Conservation (phyloP, 2,329 filamentous ascomycete species). For the Chaetoscypha palmicola region DNA sequence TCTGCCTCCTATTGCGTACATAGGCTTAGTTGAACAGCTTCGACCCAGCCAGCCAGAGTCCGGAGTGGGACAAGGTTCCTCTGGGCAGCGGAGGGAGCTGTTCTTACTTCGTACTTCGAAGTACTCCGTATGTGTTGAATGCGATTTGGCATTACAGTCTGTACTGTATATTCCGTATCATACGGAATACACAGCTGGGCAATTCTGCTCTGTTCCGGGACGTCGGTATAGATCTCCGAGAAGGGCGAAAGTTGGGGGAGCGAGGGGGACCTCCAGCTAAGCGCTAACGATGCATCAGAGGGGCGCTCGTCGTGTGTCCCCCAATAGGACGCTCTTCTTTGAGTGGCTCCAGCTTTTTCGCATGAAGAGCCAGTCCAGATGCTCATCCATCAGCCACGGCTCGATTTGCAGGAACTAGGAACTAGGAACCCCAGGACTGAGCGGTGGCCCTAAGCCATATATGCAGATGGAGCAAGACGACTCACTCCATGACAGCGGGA, state of each 20-base stretch:
- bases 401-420: too few relatives aligned
- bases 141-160: too few relatives aligned
- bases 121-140: too few relatives aligned
- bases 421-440: too few relatives aligned
- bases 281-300: slow-evolving; percentile 15
- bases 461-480: too few relatives aligned
- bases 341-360: slow-evolving; percentile 7
- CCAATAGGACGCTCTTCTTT: slow-evolving; percentile 8
- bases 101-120: neutral
- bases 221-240: slow-evolving; percentile 19
- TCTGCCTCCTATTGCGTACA: neutral
- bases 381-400: slow-evolving; percentile 3
- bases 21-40: slow-evolving; percentile 5
- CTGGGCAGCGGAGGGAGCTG: slow-evolving; percentile 3
- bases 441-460: too few relatives aligned
- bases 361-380: slow-evolving; percentile 4
- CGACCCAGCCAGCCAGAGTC: slow-evolving; percentile 9
- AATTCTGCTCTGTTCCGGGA: slow-evolving; percentile 15
- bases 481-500: neutral
- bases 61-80: slow-evolving; percentile 9
- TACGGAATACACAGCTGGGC: too few relatives aligned
- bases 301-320: slow-evolving; percentile 9
- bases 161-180: too few relatives aligned
- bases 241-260: slow-evolving; percentile 1
- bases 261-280: neutral